These are phyloP conservation scores for Luvunga scandens DNA, from an alignment of 345 rosid genomes.

Conservation along the genomic window DNA sequence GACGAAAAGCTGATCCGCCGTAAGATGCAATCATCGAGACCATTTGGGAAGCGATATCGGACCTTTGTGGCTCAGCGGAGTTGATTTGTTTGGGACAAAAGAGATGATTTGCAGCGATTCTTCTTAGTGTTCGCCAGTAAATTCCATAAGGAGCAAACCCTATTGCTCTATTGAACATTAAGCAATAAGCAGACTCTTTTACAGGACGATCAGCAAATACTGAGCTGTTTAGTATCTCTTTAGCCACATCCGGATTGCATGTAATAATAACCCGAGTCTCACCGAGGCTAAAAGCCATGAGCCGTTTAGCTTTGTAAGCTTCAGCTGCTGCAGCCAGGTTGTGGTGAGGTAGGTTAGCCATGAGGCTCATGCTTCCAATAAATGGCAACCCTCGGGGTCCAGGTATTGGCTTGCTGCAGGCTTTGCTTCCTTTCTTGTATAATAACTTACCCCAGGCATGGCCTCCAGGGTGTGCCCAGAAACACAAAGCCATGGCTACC, in stretches of 20 bases:
- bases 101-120: slow-evolving; percentile 49
- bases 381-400: slow-evolving; percentile 52
- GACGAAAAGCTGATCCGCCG: slow-evolving; percentile 5
- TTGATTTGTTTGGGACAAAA: slow-evolving; percentile 46
- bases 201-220: slow-evolving; percentile 53
- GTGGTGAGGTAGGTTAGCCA: slow-evolving; percentile 52
- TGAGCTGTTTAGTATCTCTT: slow-evolving; percentile 47
- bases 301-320: slow-evolving; percentile 28
- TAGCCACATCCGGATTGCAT: slow-evolving; percentile 46
- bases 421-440: neutral
- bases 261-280: slow-evolving; percentile 38
- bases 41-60: slow-evolving; percentile 39
- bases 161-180: slow-evolving; percentile 52
- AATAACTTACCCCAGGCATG: slow-evolving; percentile 50
- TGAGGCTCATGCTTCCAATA: slow-evolving; percentile 48
- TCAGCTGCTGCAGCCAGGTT: slow-evolving; percentile 39
- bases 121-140: slow-evolving; percentile 49
- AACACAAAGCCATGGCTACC: slow-evolving; percentile 26
- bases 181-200: slow-evolving; percentile 48
- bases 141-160: slow-evolving; percentile 60
- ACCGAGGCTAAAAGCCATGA: slow-evolving; percentile 56
- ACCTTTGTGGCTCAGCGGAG: slow-evolving; percentile 32
- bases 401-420: slow-evolving; percentile 20
- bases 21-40: slow-evolving; percentile 19
- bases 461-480: slow-evolving; percentile 48